These are phyloP conservation scores for Pterulicium gracile DNA, from an alignment of 1,284 basidiomycete genomes.

Conservation along the genomic window DNA sequence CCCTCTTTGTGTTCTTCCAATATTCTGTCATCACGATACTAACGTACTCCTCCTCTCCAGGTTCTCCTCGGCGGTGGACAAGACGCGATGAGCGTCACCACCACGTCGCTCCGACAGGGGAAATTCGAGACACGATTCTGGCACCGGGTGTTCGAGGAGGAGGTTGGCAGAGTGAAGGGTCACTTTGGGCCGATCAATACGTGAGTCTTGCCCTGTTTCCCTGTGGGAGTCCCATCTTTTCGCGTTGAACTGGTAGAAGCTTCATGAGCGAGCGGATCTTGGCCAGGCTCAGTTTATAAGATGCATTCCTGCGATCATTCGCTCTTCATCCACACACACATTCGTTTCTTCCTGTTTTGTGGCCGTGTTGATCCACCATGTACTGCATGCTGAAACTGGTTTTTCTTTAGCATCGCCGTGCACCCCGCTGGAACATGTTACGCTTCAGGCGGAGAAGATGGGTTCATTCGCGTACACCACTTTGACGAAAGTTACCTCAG, in stretches of 20 bases:
- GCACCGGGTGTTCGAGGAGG: conserved; percentile 98
- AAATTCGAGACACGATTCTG: conserved; percentile 99
- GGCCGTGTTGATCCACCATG: no score
- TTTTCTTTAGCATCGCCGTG: conserved; percentile 63
- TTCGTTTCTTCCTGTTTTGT: conserved; percentile 4
- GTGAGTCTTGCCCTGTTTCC: no score
- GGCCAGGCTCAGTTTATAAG: no score
- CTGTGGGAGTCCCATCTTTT: no score
- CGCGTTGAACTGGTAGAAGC: no score
- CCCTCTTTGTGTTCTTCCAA: no score
- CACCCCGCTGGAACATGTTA: conserved; percentile 86
- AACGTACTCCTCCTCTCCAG: conserved; percentile 29
- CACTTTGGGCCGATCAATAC: conserved; percentile 99
- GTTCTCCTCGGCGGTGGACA: conserved; percentile 92
- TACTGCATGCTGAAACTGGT: no score
- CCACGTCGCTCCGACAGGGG: conserved; percentile 86
- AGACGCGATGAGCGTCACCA: conserved; percentile 97
- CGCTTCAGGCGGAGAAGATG: conserved; percentile 95
- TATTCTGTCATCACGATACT: no score
- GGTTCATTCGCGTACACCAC: conserved; percentile 87
- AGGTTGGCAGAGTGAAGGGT: conserved; percentile 93
- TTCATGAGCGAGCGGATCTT: no score
- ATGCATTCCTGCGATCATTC: no score
- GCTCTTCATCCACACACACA: no score
- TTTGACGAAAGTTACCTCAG: conserved; percentile 90